Conservation (phyloP, 2,329 filamentous ascomycete species). For the Aspergillus neoniger region DNA sequence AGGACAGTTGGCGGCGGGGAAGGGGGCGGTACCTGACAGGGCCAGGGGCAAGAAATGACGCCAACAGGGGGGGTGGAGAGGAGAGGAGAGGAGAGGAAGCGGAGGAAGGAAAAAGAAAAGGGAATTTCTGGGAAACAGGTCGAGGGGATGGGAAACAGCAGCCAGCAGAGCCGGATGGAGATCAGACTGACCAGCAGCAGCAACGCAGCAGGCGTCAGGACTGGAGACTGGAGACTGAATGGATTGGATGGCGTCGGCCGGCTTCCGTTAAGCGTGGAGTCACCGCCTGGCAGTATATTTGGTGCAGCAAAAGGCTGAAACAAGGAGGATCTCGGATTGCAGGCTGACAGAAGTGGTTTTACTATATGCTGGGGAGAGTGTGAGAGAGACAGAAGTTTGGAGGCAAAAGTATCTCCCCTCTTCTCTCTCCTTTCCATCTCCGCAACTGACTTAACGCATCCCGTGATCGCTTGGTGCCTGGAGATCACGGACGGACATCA, state of each 20-base stretch:
- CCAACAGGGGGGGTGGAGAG: neutral
- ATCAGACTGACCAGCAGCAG: conserved; percentile 14
- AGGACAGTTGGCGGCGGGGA: conserved; percentile 30
- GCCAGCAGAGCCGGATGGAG: neutral
- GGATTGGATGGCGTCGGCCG: neutral
- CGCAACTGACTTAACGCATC: neutral
- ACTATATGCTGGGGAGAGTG: neutral
- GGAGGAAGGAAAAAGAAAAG: neutral
- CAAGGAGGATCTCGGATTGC: neutral
- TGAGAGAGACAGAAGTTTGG: neutral
- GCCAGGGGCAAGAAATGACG: neutral
- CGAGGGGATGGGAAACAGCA: conserved; percentile 6
- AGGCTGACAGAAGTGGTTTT: neutral
- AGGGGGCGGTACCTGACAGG: conserved; percentile 21
- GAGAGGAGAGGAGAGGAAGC: neutral
- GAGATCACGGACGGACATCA: neutral
- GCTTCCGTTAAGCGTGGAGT: conserved; percentile 1
- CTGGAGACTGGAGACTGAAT: neutral
- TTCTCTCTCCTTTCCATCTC: neutral
- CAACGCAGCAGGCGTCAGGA: conserved; percentile 5
- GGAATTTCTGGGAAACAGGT: neutral
- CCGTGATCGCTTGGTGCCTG: neutral
- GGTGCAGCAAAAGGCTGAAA: neutral
- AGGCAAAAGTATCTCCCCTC: neutral
- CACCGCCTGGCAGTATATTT: neutral